Conservation (phyloP, 164 flowering plant species). For the Kalanchoe fedtschenkoi region DNA sequence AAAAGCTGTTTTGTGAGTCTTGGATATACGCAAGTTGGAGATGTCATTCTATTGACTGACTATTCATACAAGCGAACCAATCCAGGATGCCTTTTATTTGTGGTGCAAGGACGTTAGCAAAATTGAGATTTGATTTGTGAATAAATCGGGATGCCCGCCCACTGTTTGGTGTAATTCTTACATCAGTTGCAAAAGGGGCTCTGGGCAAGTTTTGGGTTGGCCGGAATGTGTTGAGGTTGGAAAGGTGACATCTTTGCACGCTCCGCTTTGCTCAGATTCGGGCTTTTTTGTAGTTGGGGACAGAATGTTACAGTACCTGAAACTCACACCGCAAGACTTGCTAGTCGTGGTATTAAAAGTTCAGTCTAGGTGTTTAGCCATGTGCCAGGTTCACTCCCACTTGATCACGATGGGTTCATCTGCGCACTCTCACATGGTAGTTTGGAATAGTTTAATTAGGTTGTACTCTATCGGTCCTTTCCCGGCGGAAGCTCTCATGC, state of each 20-base stretch:
- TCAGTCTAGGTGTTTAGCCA: constrained; percentile 8
- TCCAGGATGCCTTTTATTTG: too few species aligned
- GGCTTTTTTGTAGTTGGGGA: neutral
- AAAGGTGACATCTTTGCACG: neutral
- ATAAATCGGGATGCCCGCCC: neutral
- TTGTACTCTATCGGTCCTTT: constrained; percentile 13
- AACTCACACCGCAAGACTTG: constrained; percentile 3
- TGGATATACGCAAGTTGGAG: too few species aligned
- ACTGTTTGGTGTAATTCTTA: neutral
- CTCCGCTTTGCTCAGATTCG: neutral
- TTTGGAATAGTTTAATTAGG: constrained; percentile 20
- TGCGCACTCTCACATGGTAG: neutral
- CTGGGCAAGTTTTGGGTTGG: neutral
- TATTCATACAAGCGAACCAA: too few species aligned
- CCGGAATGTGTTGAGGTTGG: neutral
- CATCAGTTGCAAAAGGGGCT: neutral
- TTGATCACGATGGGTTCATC: constrained; percentile 17
- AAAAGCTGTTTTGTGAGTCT: too few species aligned
- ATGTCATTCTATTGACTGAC: too few species aligned
- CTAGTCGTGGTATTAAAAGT: constrained; percentile 13
- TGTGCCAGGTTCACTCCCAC: constrained; percentile 22
- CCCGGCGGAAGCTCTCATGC: constrained; percentile 18
- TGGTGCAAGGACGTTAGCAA: neutral
- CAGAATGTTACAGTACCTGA: neutral
- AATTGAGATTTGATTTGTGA: neutral